Evolutionary conservation across 2,329 filamentous ascomycete species (phyloP), one percentile per base, ranked within the genome.

Genomic region (Zymoseptoria passerinii): DNA sequence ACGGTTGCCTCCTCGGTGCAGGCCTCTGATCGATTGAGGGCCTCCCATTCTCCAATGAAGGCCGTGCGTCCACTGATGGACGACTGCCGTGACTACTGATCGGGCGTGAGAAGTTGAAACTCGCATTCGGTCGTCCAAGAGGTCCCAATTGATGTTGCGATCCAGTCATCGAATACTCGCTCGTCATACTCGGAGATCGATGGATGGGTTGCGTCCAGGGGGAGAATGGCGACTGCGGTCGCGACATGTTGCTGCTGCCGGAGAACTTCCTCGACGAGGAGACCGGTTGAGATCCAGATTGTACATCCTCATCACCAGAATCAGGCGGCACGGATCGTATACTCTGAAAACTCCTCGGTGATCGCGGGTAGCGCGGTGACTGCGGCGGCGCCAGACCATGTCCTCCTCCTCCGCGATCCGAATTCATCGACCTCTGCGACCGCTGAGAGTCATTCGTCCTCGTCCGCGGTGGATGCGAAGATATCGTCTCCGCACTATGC

Each of bases 71-170:
- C n/a, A 69, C 63, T 19, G 70, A 70, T 6, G 75, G 67, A 29
- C 66, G 68, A 53, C 64, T 69, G 29, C 77, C 75, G 60, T 85
- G 82, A 69, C 87, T 81, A 72, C 92, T 96, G 61, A 95, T 76
- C 0, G 94, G 94, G 50, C 94, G 83, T 0, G 94, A 97, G 72
- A 97, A 97, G 74, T 99, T 97, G 50, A 58, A 63, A 49, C 57
- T 60, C 16, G 59, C 51, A 40, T 55, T 53, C 10, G 62, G 60
- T 29, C 61, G 57, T 28, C 62, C 62, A 20, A 57, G 48, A 40
- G 35, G 35, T 40, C 35, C 35, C 35, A 40, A 5, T 40, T 64
- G 58, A 28, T 64, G 62, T 18, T 68, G 59, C 35, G 73, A 75
- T 10, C 82, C 79, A 52, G 76, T 81, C 50, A 81, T 80, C 1